Conservation (phyloP, 306 rosid genomes). For the Acacia crassicarpa region DNA sequence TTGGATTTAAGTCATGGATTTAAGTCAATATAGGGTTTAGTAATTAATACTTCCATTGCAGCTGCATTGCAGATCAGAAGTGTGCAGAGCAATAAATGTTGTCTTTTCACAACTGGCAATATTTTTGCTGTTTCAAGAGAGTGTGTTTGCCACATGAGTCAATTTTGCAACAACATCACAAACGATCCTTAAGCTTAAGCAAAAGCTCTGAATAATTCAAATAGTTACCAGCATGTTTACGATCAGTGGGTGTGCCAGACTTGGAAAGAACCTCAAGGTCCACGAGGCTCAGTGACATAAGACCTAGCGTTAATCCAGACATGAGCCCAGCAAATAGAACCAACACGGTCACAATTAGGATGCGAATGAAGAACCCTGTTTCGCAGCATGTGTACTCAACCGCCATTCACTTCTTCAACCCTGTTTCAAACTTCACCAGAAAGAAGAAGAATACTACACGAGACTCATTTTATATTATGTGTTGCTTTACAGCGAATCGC, state of each 20-base stretch:
- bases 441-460: neutral
- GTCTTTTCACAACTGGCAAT: slow-evolving; percentile 52
- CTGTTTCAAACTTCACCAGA: neutral
- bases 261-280: slow-evolving; percentile 52
- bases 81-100: slow-evolving; percentile 53
- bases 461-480: neutral
- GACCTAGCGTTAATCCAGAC: slow-evolving; percentile 53
- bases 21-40: neutral
- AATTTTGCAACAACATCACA: neutral
- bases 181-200: neutral
- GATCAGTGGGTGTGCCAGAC: slow-evolving; percentile 48
- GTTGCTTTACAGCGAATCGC: neutral
- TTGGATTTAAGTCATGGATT: neutral
- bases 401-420: slow-evolving; percentile 29
- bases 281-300: slow-evolving; percentile 50
- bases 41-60: slow-evolving; percentile 41
- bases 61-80: slow-evolving; percentile 52
- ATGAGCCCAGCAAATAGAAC: slow-evolving; percentile 47
- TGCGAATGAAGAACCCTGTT: slow-evolving; percentile 35
- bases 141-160: neutral
- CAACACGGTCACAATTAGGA: slow-evolving; percentile 24
- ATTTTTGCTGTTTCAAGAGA: slow-evolving; percentile 35
- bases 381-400: slow-evolving; percentile 46
- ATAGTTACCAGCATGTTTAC: slow-evolving; percentile 44
- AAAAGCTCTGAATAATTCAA: neutral